Evolutionary conservation across 225 moss, liverwort and hornwort genomes (phyloP), one percentile per base, ranked within the genome.

Genomic region (Physcomitrellopsis africana): DNA sequence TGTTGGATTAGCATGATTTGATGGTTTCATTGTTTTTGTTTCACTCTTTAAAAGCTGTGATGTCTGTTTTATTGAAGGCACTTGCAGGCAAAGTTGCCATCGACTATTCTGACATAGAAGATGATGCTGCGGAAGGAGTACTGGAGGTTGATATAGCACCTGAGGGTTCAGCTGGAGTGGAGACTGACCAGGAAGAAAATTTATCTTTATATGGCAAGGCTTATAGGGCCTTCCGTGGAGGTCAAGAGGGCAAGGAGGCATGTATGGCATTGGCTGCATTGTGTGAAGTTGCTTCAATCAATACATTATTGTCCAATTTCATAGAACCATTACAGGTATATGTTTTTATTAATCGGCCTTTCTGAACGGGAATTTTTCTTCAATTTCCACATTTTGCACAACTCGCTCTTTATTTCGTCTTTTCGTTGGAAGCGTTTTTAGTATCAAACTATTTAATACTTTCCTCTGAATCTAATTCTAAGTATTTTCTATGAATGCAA

Each of bases 81-180:
- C 89, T 99, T 81, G 99, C 99, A 66, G 99, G 99, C 53, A 99
- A 95, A 86, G 93, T 99, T 56, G 88, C 95, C 49, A 78, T 99
- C 19, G 99, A 95, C 64, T 99, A 99, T 59, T 72, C 85, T 63
- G 57, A 65, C 76, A 72, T 88, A 70, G 92, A 92, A 62, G 81
- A 67, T 43, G 83, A 81, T 70, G 52, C 81, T 26, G 66, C 72
- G 43, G 77, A 73, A 65, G 93, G 87, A 66, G 53, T 82, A 16
- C 16, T 87, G 65, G 86, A 83, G 24, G 83, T 51, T 45, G 71
- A 72, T 3, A 58, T 37, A 51, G 87, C 70, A 60, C 77, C 79
- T 43, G 85, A 70, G 49, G 83, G 70, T 9, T 53, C 92, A 45
- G 85, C 85, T 18, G 94, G 96, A 85, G 88, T 94, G 44, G 64